Base-by-base conservation (phyloP, 495 filamentous ascomycete species). In the Penicillium roqueforti region DNA sequence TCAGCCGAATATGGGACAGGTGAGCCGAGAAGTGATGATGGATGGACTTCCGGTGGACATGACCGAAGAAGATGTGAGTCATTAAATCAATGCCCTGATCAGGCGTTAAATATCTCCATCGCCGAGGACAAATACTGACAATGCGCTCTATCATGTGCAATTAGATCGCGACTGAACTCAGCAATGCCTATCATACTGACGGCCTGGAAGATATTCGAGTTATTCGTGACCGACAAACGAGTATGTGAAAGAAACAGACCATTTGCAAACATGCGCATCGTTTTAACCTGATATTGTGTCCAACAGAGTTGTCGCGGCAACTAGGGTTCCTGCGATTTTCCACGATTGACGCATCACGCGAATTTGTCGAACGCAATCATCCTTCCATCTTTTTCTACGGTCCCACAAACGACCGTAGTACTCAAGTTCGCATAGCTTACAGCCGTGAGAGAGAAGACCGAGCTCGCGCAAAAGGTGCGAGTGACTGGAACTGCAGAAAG, bases 401-500 rank as follows among this genome's bases (percentile, higher is more conserved):
- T 0, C 69, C 70, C 5, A 70, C 71, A 42, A 68, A 81, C 38
- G 76, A 82, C 25, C 68, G 81, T 38, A 78, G 75, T 50, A 77
- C 81, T 14, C 83, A 83, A 54, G 75, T 87, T 23, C 76, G 77
- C 42, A 83, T 83, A 56, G 79, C 80, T 10, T 83, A 72, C 57
- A 78, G 76, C 42, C 78, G 81, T 10, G 80, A 83, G 54, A 76
- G 81, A 56, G 80, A 81, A 38, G 80, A 83, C 51, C 67, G 76
- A 53, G 69, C 68, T 53, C 78, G 75, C 20, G 63, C 66, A 28
- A 76, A 79, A 51, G 76, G 75, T 0, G 87, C 85, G 20, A 85
- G 85, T 23, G 87, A 91, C 59, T 95, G 89, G 89, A 84, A 77
- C 14, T 95, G 89, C 60, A 74, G 81, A 48, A 80, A 81, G 60